Evolutionary conservation across 139 green algal genomes (phyloP).

Genomic region (Axilococcus clingmanii): DNA sequence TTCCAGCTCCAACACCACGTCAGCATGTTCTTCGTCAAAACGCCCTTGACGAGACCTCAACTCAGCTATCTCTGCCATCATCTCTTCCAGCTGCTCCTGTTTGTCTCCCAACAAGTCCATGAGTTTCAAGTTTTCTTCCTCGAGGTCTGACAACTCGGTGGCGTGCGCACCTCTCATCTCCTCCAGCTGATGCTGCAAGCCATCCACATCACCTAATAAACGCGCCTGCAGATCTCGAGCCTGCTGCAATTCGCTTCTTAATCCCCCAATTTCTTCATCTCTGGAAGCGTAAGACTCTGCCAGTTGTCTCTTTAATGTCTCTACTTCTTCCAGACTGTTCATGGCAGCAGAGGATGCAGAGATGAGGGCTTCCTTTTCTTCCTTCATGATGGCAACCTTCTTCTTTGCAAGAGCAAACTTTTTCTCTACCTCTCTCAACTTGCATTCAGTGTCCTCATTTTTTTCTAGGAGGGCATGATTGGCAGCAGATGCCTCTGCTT

Average conservation of each 20-base stretch:
- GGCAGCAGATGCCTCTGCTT: neutral
- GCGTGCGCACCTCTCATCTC: neutral
- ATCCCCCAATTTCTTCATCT: neutral
- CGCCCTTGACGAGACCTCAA: neutral
- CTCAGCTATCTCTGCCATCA: neutral
- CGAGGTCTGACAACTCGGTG: too few species aligned
- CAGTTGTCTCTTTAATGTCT: neutral
- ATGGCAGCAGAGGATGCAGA: neutral
- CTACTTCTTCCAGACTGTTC: neutral
- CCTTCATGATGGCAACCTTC: constrained; percentile 1
- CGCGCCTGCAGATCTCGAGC: neutral
- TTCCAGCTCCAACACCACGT: neutral
- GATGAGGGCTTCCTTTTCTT: neutral
- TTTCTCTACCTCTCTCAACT: neutral
- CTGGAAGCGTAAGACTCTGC: neutral
- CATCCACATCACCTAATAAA: neutral
- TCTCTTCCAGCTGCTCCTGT: neutral
- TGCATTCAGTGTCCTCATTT: neutral
- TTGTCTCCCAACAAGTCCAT: neutral
- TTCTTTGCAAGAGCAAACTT: constrained; percentile 5
- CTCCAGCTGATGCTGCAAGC: too few species aligned
- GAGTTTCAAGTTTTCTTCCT: neutral
- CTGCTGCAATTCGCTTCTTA: neutral
- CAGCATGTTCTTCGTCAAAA: neutral
- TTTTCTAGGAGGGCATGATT: neutral